Evolutionary conservation across 306 rosid genomes (phyloP).

Genomic region (Pterocarpus santalinus): DNA sequence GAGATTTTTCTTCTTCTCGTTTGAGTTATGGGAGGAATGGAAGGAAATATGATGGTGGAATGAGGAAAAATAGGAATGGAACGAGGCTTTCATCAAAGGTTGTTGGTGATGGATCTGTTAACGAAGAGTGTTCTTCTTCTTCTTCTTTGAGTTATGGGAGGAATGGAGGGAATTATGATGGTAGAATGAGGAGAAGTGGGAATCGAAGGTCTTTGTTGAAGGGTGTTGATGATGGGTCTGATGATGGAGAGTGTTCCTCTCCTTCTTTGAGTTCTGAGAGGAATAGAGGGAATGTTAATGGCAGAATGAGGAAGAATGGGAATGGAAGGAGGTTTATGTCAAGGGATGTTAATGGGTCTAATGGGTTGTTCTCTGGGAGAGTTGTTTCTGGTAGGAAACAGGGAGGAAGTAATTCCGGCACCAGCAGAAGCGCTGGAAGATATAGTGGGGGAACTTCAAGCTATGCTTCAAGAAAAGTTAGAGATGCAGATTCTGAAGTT

Average conservation of each 20-base stretch:
- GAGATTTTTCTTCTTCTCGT: constrained; percentile 38
- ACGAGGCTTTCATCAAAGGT: constrained; percentile 43
- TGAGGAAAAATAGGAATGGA: constrained; percentile 49
- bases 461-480: constrained; percentile 47
- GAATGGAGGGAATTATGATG: constrained; percentile 45
- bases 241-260: constrained; percentile 44
- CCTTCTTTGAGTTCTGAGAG: constrained; percentile 25
- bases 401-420: constrained; percentile 43
- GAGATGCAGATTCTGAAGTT: constrained; percentile 59
- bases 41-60: constrained; percentile 26
- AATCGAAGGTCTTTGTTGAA: constrained; percentile 26
- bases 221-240: constrained; percentile 32
- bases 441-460: constrained; percentile 33
- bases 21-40: constrained; percentile 41
- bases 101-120: constrained; percentile 24
- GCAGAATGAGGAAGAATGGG: constrained; percentile 50
- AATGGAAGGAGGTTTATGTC: constrained; percentile 50
- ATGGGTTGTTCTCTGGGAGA: constrained; percentile 47
- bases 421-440: constrained; percentile 37
- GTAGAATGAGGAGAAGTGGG: constrained; percentile 42
- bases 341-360: constrained; percentile 50
- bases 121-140: constrained; percentile 38
- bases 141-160: constrained; percentile 32
- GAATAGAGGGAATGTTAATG: constrained; percentile 46
- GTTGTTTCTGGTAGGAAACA: constrained; percentile 56